Evolutionary conservation across 139 green algal genomes (phyloP), one percentile per base, ranked within the genome.

Genomic region (Chlorella ohadii): DNA sequence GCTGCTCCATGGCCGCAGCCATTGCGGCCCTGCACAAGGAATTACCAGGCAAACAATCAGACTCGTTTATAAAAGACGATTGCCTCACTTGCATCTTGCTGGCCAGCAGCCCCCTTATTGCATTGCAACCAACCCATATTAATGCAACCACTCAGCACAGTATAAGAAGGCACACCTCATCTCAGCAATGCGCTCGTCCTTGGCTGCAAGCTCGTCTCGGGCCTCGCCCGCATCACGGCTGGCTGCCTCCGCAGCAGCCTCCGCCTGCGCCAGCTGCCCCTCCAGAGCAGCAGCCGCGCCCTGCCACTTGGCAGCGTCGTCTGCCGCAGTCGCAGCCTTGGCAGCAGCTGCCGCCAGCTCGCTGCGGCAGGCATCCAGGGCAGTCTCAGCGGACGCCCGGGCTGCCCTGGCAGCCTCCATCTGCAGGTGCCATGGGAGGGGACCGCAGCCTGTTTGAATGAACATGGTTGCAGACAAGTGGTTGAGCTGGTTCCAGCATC

Each of bases 281-380:
- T 85, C 80, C 20, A 79, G 34, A 4, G 80, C 67, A 15, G 34
- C 25, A 6, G 70, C 80, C 0, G 36, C 39, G 36, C 80, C 70
- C 51, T 72, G 68, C 80, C 80, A 85, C 68, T 85, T 85, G 56
- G 56, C 68, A n/a, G 67, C 68, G 1, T 85, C 80, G 19, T 85
- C 80, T 2, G 36, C 68, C 17, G 80, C 34, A 6, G 56, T 20
- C 2, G 70, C 80, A 12, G 80, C 80, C 80, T 79, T 85, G 57
- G 80, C 80, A 3, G 55, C 22, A 4, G 80, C 55, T n/a, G 38
- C 17, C 4, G 80, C 51, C 33, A 85, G 70, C 56, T 85, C 80
- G 38, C 28, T 51, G 41, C 70, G 80, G 56, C 80, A 85, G 36
- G 68, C 80, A 28, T 72, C 56, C 55, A 85, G 55, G 2, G 68